Base-by-base conservation (phyloP, 2,329 filamentous ascomycete species). In the Aspergillus costaricaensis region DNA sequence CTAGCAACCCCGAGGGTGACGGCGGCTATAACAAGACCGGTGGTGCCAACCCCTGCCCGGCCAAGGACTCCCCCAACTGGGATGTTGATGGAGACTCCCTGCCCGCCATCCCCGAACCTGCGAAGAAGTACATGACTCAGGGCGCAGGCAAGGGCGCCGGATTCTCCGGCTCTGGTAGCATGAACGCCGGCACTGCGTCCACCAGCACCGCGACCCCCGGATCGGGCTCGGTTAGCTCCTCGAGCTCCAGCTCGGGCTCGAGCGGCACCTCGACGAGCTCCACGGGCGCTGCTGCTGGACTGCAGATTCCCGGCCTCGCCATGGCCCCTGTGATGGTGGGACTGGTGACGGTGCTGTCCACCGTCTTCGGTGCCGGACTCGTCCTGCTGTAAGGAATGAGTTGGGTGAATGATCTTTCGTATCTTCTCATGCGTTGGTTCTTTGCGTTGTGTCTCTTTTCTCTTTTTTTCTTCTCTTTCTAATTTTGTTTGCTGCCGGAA, bases 11-110 rank as follows among this genome's bases (percentile, higher is more conserved):
- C 48, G 62, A 65, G 25, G 86, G 84, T 50, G 81, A 87, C 67
- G 86, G 86, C 62, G 83, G 84, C 62, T 87, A 86, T 80, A 85
- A 86, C 76, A 68, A 77, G 55, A 81, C 76, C 65, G 84, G 83
- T 62, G 71, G 76, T 63, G 72, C 83, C 55, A 84, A 80, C 67
- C 68, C 76, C 19, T 89, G 86, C 79, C 86, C 86, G 25, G 62
- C 73, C 23, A 76, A 82, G 70, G 80, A 80, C 63, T 68, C 71
- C 25, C 77, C 79, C 64, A 83, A 81, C 71, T 89, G 85, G 85
- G 77, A 87, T 57, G 84, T 88, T 57, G 74, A 77, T 57, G 74
- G 77, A 60, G 78, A 82, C 63, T 68, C 72, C 17, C 83, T 88
- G 15, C 86, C 86, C 38, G 80, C 83, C 54, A 83, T 88, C 54